Conservation (phyloP, 2,329 filamentous ascomycete species). For the Raffaelea albimanens region DNA sequence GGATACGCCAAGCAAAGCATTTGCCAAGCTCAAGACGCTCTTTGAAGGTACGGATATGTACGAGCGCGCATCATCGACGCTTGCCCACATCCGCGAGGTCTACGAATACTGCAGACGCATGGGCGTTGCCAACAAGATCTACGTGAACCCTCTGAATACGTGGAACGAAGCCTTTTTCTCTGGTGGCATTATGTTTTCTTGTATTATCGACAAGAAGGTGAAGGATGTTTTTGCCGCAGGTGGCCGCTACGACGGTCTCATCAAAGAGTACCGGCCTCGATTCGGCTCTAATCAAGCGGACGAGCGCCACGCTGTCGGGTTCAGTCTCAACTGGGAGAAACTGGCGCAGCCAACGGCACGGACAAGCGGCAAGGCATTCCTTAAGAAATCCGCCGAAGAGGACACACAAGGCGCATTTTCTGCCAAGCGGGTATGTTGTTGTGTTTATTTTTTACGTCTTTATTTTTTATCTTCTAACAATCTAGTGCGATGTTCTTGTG, state of each 20-base stretch:
- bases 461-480: background rate
- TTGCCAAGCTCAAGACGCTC: constrained; percentile 47
- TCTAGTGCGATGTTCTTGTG: constrained; percentile 76
- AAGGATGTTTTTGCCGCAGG: constrained; percentile 86
- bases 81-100: constrained; percentile 73
- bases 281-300: constrained; percentile 46
- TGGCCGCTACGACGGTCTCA: constrained; percentile 83
- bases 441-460: constrained; percentile 13
- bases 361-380: constrained; percentile 35
- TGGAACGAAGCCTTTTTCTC: constrained; percentile 87
- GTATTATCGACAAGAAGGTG: constrained; percentile 74
- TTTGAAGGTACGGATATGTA: constrained; percentile 58
- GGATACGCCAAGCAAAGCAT: constrained; percentile 47
- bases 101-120: constrained; percentile 68
- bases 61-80: constrained; percentile 64
- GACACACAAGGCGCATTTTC: constrained; percentile 52
- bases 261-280: constrained; percentile 71
- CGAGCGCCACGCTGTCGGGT: constrained; percentile 77
- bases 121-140: constrained; percentile 66
- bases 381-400: constrained; percentile 58
- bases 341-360: constrained; percentile 55
- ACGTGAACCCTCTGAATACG: constrained; percentile 75
- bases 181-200: constrained; percentile 82
- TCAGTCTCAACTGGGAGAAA: constrained; percentile 83
- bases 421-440: constrained; percentile 47